Percentiles rank a stretch among this genome's conserved stretches.
Conservation (phyloP, 495 filamentous ascomycete genomes). For the Daldinia grandis region DNA sequence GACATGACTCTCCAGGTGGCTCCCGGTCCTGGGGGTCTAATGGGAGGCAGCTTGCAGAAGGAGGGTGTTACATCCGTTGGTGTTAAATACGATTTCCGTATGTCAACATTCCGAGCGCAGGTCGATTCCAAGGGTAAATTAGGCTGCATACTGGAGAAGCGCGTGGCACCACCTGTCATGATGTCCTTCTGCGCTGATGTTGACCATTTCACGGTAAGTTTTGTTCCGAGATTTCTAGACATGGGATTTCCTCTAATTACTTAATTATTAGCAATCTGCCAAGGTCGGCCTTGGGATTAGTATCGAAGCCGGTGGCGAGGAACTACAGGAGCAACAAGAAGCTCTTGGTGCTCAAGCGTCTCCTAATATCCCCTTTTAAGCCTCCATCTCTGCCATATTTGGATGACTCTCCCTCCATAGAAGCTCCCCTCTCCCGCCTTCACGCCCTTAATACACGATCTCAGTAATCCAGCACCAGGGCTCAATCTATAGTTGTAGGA, state of each 20-base stretch:
- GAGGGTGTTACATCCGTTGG: slow-evolving; percentile 91
- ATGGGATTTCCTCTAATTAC: slow-evolving; percentile 30
- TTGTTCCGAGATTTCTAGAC: neutral
- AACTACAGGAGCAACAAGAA: slow-evolving; percentile 93
- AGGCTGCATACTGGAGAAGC: slow-evolving; percentile 92
- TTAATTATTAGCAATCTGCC: slow-evolving; percentile 76
- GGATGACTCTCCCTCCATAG: slow-evolving; percentile 32
- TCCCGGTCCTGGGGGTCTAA: slow-evolving; percentile 66
- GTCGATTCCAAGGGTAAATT: slow-evolving; percentile 94
- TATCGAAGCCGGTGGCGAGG: slow-evolving; percentile 88
- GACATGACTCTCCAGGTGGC: slow-evolving; percentile 89
- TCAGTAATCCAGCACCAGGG: slow-evolving; percentile 6
- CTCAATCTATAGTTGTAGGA: slow-evolving; percentile 9
- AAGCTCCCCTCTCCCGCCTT: slow-evolving; percentile 42
- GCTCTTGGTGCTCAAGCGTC: slow-evolving; percentile 54
- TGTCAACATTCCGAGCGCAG: slow-evolving; percentile 93
- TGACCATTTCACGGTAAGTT: slow-evolving; percentile 90
- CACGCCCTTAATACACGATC: slow-evolving; percentile 28
- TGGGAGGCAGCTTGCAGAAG: slow-evolving; percentile 77
- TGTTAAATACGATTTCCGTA: slow-evolving; percentile 97
- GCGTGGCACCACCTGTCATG: slow-evolving; percentile 85
- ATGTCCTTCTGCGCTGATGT: slow-evolving; percentile 97
- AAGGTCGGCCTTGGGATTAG: slow-evolving; percentile 95
- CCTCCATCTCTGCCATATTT: slow-evolving; percentile 28
- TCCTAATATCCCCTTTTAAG: slow-evolving; percentile 66